A percentile compares a stretch with the other conserved stretches of the same genome.
Conservation (phyloP, 2,329 filamentous ascomycete species). For the Aspergillus sojae region DNA sequence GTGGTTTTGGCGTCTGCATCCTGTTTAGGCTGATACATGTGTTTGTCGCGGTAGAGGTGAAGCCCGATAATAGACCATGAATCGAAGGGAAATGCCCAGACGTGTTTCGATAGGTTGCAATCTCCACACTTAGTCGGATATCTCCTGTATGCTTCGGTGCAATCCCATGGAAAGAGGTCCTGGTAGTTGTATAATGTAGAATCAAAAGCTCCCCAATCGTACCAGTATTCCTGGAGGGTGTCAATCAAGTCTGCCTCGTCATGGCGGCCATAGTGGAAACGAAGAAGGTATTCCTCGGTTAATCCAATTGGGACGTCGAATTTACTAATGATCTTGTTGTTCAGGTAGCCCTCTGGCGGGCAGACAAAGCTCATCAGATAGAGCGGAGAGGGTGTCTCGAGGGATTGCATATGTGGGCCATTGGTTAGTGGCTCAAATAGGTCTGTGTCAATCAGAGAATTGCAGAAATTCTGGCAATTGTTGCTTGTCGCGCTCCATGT, state of each 20-base stretch:
- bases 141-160: slow-evolving; percentile 47
- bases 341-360: slow-evolving; percentile 26
- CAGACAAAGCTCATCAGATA: slow-evolving; percentile 49
- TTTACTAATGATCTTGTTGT: slow-evolving; percentile 34
- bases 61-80: slow-evolving; percentile 47
- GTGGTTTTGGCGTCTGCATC: background rate
- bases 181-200: slow-evolving; percentile 45
- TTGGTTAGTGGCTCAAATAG: slow-evolving; percentile 36
- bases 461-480: slow-evolving; percentile 45
- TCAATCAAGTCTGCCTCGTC: slow-evolving; percentile 50
- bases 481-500: slow-evolving; percentile 38
- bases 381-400: slow-evolving; percentile 20
- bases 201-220: slow-evolving; percentile 49
- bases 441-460: slow-evolving; percentile 35
- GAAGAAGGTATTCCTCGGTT: slow-evolving; percentile 48
- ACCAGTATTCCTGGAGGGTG: slow-evolving; percentile 50
- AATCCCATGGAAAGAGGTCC: slow-evolving; percentile 52
- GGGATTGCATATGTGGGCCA: background rate
- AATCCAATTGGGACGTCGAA: slow-evolving; percentile 44
- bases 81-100: slow-evolving; percentile 51
- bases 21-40: slow-evolving; percentile 35
- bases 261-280: slow-evolving; percentile 43
- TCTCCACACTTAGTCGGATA: slow-evolving; percentile 42
- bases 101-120: slow-evolving; percentile 50
- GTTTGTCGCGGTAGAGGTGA: slow-evolving; percentile 41